phyloP scores from a whole-genome alignment of 768 basidiomycete species.

The Termitomyces sp. region DNA sequence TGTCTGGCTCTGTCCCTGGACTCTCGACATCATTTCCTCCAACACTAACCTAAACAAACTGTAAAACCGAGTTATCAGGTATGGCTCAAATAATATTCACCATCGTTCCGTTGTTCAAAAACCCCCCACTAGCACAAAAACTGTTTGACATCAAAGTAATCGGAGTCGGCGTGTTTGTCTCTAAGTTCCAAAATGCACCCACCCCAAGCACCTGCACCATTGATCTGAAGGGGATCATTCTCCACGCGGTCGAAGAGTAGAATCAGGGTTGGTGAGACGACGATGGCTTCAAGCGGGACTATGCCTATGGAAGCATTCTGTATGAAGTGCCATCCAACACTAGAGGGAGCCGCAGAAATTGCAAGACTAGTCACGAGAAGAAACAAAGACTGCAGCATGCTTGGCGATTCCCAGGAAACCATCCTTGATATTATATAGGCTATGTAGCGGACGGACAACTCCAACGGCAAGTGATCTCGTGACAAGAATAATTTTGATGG shows the following conservation, averaged over 20 bases:
- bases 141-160: slow-evolving; percentile 30
- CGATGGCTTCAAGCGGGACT: slow-evolving; percentile 19
- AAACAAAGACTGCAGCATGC: background rate
- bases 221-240: slow-evolving; percentile 34
- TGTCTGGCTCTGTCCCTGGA: slow-evolving; percentile 15
- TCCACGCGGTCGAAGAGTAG: slow-evolving; percentile 17
- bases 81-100: background rate
- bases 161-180: slow-evolving; percentile 30
- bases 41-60: slow-evolving; percentile 21
- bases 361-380: background rate
- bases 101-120: slow-evolving; percentile 33
- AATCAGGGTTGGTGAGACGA: slow-evolving; percentile 19
- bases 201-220: slow-evolving; percentile 40
- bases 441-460: no score
- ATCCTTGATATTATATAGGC: background rate
- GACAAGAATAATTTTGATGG: background rate
- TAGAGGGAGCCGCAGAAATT: slow-evolving; percentile 5
- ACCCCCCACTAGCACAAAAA: slow-evolving; percentile 38
- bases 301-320: slow-evolving; percentile 21
- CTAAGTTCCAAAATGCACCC: slow-evolving; percentile 36
- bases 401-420: background rate
- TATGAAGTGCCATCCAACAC: slow-evolving; percentile 18
- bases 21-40: slow-evolving; percentile 24
- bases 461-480: background rate
- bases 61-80: background rate